Evolutionary conservation across 1,284 basidiomycete species (phyloP).

Genomic region (Trametes pubescens): DNA sequence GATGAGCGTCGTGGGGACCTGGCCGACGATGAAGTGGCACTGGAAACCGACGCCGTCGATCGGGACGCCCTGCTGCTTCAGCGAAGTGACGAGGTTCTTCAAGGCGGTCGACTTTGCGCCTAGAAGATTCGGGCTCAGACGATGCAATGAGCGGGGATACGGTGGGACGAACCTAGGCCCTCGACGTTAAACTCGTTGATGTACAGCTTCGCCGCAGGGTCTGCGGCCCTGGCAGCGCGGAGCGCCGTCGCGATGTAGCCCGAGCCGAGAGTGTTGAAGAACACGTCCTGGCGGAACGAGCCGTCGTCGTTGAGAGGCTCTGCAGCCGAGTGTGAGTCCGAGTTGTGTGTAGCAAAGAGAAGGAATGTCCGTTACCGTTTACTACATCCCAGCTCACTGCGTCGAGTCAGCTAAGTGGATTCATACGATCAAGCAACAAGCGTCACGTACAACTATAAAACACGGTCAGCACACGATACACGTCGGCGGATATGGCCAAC

Average conservation of each 20-base stretch:
- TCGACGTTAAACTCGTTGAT: slow-evolving; percentile 65
- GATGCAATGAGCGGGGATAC: no score
- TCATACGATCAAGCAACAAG: not conserved
- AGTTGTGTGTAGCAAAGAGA: not conserved
- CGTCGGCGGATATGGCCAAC: not conserved
- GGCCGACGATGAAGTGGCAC: slow-evolving; percentile 59
- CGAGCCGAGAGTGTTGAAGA: slow-evolving; percentile 54
- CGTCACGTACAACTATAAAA: slow-evolving; percentile 35
- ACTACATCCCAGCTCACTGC: slow-evolving; percentile 49
- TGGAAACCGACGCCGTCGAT: slow-evolving; percentile 61
- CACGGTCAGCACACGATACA: not conserved
- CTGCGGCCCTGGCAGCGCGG: slow-evolving; percentile 53
- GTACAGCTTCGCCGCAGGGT: slow-evolving; percentile 49
- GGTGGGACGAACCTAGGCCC: slow-evolving; percentile 25
- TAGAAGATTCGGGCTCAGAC: slow-evolving; percentile 7
- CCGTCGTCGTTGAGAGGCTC: slow-evolving; percentile 69
- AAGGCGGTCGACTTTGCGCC: slow-evolving; percentile 55
- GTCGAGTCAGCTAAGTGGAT: not conserved
- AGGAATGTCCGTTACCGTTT: slow-evolving; percentile 40
- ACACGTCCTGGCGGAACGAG: slow-evolving; percentile 56
- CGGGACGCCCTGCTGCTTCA: slow-evolving; percentile 51
- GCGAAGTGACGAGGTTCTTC: slow-evolving; percentile 52
- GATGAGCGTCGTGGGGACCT: slow-evolving; percentile 49
- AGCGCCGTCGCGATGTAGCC: slow-evolving; percentile 55
- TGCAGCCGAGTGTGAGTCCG: slow-evolving; percentile 8